Base-by-base conservation (phyloP, 2,329 filamentous ascomycete species). In the Xylariaceae sp. region DNA sequence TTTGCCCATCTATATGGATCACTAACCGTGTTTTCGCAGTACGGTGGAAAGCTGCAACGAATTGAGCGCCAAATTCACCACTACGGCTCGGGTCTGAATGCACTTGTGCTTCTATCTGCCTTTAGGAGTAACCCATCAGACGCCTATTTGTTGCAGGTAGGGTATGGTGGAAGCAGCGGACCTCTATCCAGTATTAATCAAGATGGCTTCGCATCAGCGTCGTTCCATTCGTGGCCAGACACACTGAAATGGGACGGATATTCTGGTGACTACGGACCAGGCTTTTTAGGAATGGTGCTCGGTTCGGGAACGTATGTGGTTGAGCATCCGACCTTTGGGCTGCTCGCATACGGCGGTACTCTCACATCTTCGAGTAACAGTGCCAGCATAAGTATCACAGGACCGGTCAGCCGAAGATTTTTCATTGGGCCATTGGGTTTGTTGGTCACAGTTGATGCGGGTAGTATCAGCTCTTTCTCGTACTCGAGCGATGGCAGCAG, bases 61-160 rank as follows among this genome's bases (percentile, higher is more conserved):
- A 74, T 75, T 28, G 74, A 77, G 60, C 71, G 74, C 4, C 77
- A 81, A 63, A 76, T 83, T 52, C 81, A 85, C 59, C 82, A 85
- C 65, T 85, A 84, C 57, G 81, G 81, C 16, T 83, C 79, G 0
- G 77, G 73, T 0, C 75, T 84, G 6, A 84, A 84, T 62, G 73
- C 80, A 0, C 72, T 82, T 0, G 78, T 80, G 1, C 68, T 83
- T 2, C 74, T 84, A 2, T 72, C 73, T 2, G 70, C 75, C 3
- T 84, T 78, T 65, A 75, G 78, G 34, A 61, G 70, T 44, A 61
- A 75, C 33, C 69, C 78, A 0, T 61, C 68, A 0, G 74, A 80
- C 57, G 64, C 74, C 6, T 78, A 84, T 51, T 69, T 78, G 1
- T 68, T 84, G 2, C 75, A 78, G 2, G 72, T 79, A 1, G 81